Base-by-base conservation (phyloP, 2,329 filamentous ascomycete species). In the Leptographium radiaticola region DNA sequence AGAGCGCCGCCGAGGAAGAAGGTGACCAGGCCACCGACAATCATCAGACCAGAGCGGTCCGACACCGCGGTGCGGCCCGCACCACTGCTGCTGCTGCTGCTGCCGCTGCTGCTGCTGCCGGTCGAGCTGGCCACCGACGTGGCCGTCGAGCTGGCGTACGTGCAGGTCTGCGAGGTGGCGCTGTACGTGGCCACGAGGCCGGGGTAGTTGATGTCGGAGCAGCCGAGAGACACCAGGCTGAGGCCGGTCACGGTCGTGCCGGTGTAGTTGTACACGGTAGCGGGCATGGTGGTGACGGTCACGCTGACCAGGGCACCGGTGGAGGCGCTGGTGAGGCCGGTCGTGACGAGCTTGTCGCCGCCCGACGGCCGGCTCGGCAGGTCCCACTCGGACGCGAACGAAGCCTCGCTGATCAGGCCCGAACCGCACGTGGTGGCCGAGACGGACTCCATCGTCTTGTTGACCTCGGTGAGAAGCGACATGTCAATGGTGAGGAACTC, bases 191-290 rank as follows among this genome's bases (percentile, higher is more conserved):
- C 36, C 40, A 25, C 48, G 34, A 20, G 33, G n/a, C 53, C 53
- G 12, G 53, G 53, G 42, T 54, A 54, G 48, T 54, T 54, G 53
- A 16, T 33, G n/a, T 54, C 53, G n/a, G 53, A 54, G 53, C 53
- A 54, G 40, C 53, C 53, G 6, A 54, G 34, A 10, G 53, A 54
- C 7, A 54, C 53, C 20, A 54, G 53, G 25, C 33, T 46, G 33
- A 39, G 33, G 33, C 53, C 53, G 20, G 47, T 54, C 25, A 51
- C 53, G n/a, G 47, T 51, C 13, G 40, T 7, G 42, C 53, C 53
- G 16, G 53, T 51, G 48, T 46, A 47, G 53, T 54, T 51, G 48
- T 50, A 51, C 33, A 54, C 47, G 33, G 53, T 54, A 12, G 40
- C 53, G 12, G 53, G 31, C 47, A 54, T 46, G 20, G 53, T 54